These are phyloP conservation scores for Pseudonitzschia multiseries DNA, from an alignment of 108 stramenopile species.

Conservation along the genomic window DNA sequence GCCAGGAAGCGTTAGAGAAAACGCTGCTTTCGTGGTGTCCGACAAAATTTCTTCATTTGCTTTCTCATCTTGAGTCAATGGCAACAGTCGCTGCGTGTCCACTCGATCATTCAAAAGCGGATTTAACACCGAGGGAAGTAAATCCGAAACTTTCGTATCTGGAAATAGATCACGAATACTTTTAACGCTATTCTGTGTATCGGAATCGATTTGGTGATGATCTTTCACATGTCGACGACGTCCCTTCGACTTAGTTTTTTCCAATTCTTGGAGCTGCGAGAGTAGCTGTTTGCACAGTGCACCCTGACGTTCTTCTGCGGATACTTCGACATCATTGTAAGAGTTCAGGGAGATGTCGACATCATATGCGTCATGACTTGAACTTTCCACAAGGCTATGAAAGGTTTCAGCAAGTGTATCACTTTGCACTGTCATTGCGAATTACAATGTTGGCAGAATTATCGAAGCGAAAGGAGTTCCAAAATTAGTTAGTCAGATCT, in stretches of 20 bases:
- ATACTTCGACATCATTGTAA: not conserved
- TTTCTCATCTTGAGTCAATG: constrained; percentile 55
- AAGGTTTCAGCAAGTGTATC: not conserved
- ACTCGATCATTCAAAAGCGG: constrained; percentile 53
- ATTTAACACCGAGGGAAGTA: constrained; percentile 11
- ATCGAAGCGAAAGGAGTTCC: not conserved
- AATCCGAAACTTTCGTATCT: constrained; percentile 18
- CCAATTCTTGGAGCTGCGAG: not conserved
- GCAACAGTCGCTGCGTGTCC: constrained; percentile 42
- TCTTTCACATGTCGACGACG: not conserved
- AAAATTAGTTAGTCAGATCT: no score
- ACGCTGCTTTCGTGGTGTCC: constrained; percentile 7
- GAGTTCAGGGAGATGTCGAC: not conserved
- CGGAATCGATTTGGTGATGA: not conserved
- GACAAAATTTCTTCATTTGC: constrained; percentile 62
- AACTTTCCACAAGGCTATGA: not conserved
- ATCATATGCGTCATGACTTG: not conserved
- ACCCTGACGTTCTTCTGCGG: constrained; percentile 13
- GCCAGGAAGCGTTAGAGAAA: constrained; percentile 48
- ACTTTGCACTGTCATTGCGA: not conserved
- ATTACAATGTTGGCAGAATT: not conserved
- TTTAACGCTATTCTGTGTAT: not conserved
- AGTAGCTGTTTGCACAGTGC: constrained; percentile 4
- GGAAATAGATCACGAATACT: constrained; percentile 19
- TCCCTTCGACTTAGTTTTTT: not conserved